Percentiles rank a stretch among this genome's conserved stretches.
phyloP scores from a whole-genome alignment of 805 yeast genomes.

The Ogataea populi-albae region DNA sequence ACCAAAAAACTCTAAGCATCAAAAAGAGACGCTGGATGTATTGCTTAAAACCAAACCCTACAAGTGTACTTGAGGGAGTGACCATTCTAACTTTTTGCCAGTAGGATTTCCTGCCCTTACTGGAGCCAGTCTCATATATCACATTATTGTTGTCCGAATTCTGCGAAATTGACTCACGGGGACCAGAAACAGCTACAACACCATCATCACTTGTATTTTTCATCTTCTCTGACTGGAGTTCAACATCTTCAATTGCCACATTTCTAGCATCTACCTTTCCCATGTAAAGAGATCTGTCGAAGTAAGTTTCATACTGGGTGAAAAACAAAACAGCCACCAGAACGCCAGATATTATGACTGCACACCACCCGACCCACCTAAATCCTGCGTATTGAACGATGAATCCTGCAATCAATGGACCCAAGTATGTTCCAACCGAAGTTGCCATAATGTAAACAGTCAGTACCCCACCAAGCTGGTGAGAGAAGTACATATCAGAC shows the following conservation, averaged over 20 bases:
- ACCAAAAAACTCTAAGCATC: conserved; percentile 54
- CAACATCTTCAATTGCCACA: conserved; percentile 1
- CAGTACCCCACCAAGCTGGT: conserved; percentile 69
- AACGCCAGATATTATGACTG: conserved; percentile 62
- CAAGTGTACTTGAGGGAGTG: conserved; percentile 56
- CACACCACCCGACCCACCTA: conserved; percentile 76
- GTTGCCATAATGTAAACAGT: conserved; percentile 74
- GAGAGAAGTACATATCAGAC: conserved; percentile 74
- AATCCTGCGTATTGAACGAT: conserved; percentile 59
- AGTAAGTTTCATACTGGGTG: conserved; percentile 68
- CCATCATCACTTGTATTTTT: conserved; percentile 6
- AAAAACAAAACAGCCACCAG: conserved; percentile 52
- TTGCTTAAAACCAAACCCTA: conserved; percentile 65
- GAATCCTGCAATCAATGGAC: conserved; percentile 78
- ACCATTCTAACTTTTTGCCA: conserved; percentile 46
- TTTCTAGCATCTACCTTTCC: conserved; percentile 33
- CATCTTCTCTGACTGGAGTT: conserved; percentile 6
- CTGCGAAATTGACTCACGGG: too few species aligned
- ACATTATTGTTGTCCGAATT: conserved; percentile 7
- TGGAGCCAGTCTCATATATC: conserved; percentile 35
- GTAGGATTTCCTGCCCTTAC: conserved; percentile 42
- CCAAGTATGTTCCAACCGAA: conserved; percentile 73
- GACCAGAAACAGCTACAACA: conserved; percentile 6
- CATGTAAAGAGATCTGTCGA: conserved; percentile 49
- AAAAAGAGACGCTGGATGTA: conserved; percentile 50